Evolutionary conservation across 352 stramenopile species (phyloP).

Genomic region (Thraustochytrium sp.): DNA sequence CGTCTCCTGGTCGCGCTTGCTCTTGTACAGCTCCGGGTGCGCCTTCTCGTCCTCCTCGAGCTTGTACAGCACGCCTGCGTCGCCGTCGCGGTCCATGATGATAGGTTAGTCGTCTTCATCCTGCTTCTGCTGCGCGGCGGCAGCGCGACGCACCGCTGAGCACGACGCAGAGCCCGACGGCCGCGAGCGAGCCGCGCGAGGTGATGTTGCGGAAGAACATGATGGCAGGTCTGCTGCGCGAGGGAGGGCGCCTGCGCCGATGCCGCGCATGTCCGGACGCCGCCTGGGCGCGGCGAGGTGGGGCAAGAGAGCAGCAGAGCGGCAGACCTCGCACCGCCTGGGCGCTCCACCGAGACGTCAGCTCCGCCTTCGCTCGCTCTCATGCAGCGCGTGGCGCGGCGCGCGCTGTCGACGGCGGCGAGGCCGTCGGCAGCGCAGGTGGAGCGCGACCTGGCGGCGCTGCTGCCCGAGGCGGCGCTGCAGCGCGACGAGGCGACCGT

Average conservation of each 20-base stretch:
- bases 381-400: too few relatives aligned
- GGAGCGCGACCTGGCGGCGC: not conserved
- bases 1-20: not conserved
- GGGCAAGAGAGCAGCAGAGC: too few relatives aligned
- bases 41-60: constrained; percentile 28
- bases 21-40: not conserved
- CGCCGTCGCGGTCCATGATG: too few relatives aligned
- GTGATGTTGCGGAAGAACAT: constrained; percentile 43
- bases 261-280: too few relatives aligned
- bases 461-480: not conserved
- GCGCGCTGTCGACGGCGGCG: not conserved
- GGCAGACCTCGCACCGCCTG: too few relatives aligned
- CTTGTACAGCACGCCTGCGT: constrained; percentile 19
- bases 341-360: too few relatives aligned
- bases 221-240: too few relatives aligned
- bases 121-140: not conserved
- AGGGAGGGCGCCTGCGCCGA: too few relatives aligned
- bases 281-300: too few relatives aligned
- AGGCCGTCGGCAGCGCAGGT: not conserved
- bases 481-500: not conserved
- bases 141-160: constrained; percentile 26
- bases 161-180: constrained; percentile 36
- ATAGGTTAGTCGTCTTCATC: not conserved
- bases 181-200: constrained; percentile 18
- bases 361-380: too few relatives aligned